phyloP scores from a whole-genome alignment of 2,329 filamentous ascomycete species.

The Dactylonectria estremocensis region DNA sequence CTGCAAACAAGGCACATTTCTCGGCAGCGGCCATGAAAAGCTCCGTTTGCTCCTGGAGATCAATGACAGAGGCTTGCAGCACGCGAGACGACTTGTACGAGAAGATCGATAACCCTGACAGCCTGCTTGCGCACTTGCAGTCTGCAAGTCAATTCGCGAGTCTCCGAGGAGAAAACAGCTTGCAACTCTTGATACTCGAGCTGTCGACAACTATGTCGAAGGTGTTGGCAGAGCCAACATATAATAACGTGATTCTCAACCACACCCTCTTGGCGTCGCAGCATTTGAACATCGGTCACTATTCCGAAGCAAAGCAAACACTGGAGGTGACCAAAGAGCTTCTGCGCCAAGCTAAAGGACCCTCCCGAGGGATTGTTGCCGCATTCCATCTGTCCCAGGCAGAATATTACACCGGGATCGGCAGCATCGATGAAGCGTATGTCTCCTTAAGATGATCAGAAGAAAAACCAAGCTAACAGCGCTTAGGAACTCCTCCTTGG shows the following conservation, averaged over 20 bases:
- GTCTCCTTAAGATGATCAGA: slow-evolving; percentile 36
- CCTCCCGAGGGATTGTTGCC: slow-evolving; percentile 59
- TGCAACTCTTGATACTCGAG: slow-evolving; percentile 64
- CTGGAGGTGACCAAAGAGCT: slow-evolving; percentile 73
- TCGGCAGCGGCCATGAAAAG: slow-evolving; percentile 52
- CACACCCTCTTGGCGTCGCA: slow-evolving; percentile 67
- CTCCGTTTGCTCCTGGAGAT: slow-evolving; percentile 62
- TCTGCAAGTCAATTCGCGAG: slow-evolving; percentile 67
- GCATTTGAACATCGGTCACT: slow-evolving; percentile 68
- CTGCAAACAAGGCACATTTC: slow-evolving; percentile 53
- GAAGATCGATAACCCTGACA: slow-evolving; percentile 65
- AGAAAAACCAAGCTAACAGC: slow-evolving; percentile 25
- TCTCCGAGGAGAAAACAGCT: slow-evolving; percentile 64
- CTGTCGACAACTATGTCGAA: slow-evolving; percentile 61
- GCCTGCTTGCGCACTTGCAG: slow-evolving; percentile 65
- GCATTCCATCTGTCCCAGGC: slow-evolving; percentile 79
- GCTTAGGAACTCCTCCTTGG: slow-evolving; percentile 50
- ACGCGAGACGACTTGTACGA: slow-evolving; percentile 59
- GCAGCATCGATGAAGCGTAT: slow-evolving; percentile 74
- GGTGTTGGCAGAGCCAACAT: slow-evolving; percentile 49
- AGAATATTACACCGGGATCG: slow-evolving; percentile 80
- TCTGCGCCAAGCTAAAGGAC: slow-evolving; percentile 54
- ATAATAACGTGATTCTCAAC: slow-evolving; percentile 61
- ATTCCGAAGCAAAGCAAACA: slow-evolving; percentile 63
- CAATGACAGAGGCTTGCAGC: slow-evolving; percentile 57